These are phyloP conservation scores for Termitomyces sp. DNA, from an alignment of 768 basidiomycete species.

Conservation along the genomic window DNA sequence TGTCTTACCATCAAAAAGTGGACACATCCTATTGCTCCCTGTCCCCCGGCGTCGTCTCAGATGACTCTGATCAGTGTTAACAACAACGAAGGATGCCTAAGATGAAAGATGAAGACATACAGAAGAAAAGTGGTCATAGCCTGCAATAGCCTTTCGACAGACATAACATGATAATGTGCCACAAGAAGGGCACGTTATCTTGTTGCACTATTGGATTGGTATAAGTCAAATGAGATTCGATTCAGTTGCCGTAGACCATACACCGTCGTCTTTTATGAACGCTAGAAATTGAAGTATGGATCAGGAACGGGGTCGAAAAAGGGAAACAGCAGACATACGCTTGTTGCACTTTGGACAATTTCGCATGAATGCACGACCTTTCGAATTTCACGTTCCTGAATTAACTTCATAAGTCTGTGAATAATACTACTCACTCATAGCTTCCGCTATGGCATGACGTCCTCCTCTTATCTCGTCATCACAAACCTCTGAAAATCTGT, in stretches of 20 bases:
- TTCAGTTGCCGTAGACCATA: not conserved
- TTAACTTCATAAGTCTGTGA: not conserved
- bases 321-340: conserved; percentile 31
- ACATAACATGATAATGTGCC: conserved; percentile 62
- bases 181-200: conserved; percentile 63
- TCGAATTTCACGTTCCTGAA: not conserved
- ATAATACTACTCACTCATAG: conserved; percentile 53
- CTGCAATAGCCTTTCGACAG: conserved; percentile 55
- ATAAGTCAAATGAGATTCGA: not conserved
- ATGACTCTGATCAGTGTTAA: not conserved
- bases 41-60: not conserved
- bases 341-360: conserved; percentile 70
- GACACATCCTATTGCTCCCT: conserved; percentile 3
- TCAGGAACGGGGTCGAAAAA: not conserved
- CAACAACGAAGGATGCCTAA: not conserved
- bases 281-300: not conserved
- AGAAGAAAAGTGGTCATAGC: conserved; percentile 56
- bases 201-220: conserved; percentile 54
- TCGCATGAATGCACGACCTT: conserved; percentile 65
- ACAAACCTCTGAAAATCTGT: not conserved
- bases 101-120: not conserved
- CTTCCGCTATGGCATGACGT: conserved; percentile 68
- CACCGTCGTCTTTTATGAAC: conserved; percentile 13
- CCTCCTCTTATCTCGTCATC: conserved; percentile 30
- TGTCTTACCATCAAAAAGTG: conserved; percentile 3